phyloP scores from a whole-genome alignment of 257 asterid genomes.

The Plantago elongata region DNA sequence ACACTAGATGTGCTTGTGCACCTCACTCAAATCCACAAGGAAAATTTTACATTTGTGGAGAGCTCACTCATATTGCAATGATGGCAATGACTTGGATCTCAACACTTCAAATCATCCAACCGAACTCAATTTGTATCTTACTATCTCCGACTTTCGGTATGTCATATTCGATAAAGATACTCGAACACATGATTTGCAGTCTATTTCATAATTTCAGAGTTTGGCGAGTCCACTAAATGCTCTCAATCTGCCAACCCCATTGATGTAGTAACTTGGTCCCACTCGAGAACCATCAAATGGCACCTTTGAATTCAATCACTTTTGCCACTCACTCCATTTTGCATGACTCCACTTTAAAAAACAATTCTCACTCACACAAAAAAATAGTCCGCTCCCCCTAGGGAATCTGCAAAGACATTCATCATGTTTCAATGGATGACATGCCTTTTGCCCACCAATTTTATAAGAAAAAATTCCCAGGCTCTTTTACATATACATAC shows the following conservation, averaged over 20 bases:
- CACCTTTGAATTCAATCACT: slow-evolving; percentile 48
- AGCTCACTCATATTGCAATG: slow-evolving; percentile 16
- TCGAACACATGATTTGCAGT: no score
- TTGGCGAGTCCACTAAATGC: no score
- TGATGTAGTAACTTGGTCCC: slow-evolving; percentile 32
- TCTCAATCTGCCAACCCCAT: slow-evolving; percentile 23
- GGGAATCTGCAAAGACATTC: slow-evolving; percentile 82
- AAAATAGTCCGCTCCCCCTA: slow-evolving; percentile 45
- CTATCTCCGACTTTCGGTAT: no score
- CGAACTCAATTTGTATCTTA: no score
- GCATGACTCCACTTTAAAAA: slow-evolving; percentile 45
- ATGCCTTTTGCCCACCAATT: slow-evolving; percentile 28
- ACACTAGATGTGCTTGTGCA: slow-evolving; percentile 36
- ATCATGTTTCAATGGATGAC: slow-evolving; percentile 20
- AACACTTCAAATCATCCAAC: no score
- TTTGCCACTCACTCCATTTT: slow-evolving; percentile 26
- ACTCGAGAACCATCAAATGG: slow-evolving; percentile 35
- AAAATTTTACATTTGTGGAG: slow-evolving; percentile 16
- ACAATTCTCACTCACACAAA: slow-evolving; percentile 32
- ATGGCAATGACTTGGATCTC: slow-evolving; percentile 15
- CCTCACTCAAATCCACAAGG: slow-evolving; percentile 39
- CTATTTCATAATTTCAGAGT: no score
- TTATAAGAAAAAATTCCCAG: slow-evolving; percentile 23
- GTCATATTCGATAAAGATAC: no score
- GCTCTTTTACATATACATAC: slow-evolving; percentile 21